Conservation (phyloP, 352 stramenopile species). For the Globisporangium apiculatum region DNA sequence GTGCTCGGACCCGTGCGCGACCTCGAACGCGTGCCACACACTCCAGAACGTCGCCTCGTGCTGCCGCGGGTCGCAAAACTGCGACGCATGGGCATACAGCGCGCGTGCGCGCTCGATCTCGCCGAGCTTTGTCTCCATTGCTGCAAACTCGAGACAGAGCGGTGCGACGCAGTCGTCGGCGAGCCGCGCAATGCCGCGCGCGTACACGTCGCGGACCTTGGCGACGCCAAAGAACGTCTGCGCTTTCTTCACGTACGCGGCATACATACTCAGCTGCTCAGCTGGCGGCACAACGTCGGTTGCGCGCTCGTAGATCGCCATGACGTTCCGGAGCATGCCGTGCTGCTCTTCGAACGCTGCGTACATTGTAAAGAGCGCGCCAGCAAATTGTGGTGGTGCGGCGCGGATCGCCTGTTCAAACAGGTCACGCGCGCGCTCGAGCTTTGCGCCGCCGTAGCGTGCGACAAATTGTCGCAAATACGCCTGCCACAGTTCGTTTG, state of each 20-base stretch:
- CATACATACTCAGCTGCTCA: slow-evolving; percentile 93
- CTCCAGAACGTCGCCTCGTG: slow-evolving; percentile 95
- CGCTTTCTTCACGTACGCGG: slow-evolving; percentile 92
- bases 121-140: slow-evolving; percentile 94
- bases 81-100: slow-evolving; percentile 93
- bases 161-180: slow-evolving; percentile 86
- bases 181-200: slow-evolving; percentile 92
- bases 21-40: slow-evolving; percentile 94
- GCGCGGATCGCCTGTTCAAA: slow-evolving; percentile 92
- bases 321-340: slow-evolving; percentile 93
- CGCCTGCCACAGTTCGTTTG: slow-evolving; percentile 91
- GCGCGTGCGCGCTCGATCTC: slow-evolving; percentile 96
- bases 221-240: slow-evolving; percentile 95
- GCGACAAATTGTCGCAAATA: slow-evolving; percentile 96
- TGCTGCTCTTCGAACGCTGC: slow-evolving; percentile 96
- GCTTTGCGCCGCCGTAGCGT: slow-evolving; percentile 94
- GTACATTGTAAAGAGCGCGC: slow-evolving; percentile 77
- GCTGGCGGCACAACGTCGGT: slow-evolving; percentile 78
- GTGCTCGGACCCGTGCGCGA: slow-evolving; percentile 95
- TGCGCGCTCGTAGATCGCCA: slow-evolving; percentile 94
- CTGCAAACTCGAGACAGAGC: slow-evolving; percentile 95
- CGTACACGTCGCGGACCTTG: slow-evolving; percentile 96
- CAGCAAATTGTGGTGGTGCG: slow-evolving; percentile 86
- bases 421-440: slow-evolving; percentile 95
- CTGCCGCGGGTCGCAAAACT: slow-evolving; percentile 96